These are phyloP conservation scores for Emmonsiellopsis sp. DNA, from an alignment of 2,329 filamentous ascomycete genomes.

Conservation along the genomic window DNA sequence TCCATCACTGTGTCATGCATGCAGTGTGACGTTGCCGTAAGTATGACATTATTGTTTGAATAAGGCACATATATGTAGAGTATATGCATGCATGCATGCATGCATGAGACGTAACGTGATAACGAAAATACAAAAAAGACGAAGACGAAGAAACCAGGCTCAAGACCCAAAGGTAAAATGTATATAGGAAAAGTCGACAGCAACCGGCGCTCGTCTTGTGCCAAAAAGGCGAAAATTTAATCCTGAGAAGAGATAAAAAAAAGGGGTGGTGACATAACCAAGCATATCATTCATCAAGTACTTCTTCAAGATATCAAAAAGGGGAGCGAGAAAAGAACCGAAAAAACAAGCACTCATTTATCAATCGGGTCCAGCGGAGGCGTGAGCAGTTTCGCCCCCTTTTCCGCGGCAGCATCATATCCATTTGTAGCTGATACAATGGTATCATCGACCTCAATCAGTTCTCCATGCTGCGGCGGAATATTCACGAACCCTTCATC, in stretches of 20 bases:
- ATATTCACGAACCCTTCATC: conserved; percentile 32
- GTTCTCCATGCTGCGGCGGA: conserved; percentile 17
- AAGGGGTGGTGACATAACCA: background rate
- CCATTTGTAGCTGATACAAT: background rate
- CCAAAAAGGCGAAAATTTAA: background rate
- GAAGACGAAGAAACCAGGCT: background rate
- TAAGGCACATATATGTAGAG: too few relatives aligned
- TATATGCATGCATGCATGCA: too few relatives aligned
- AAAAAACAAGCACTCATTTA: background rate
- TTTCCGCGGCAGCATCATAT: conserved; percentile 2
- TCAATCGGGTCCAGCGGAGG: conserved; percentile 23
- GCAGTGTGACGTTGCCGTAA: too few relatives aligned
- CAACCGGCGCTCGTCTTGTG: background rate
- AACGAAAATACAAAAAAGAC: background rate
- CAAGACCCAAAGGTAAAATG: too few relatives aligned
- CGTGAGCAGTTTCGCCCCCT: conserved; percentile 19
- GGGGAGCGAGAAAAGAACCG: background rate
- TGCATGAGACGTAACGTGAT: background rate
- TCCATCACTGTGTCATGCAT: too few relatives aligned
- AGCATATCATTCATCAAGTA: background rate
- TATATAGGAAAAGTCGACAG: background rate
- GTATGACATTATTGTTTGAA: too few relatives aligned
- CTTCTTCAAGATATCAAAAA: background rate
- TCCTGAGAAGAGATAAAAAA: background rate
- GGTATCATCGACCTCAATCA: conserved; percentile 10